Base-by-base conservation (phyloP, 495 filamentous ascomycete species). In the Daldinia caldariorum region DNA sequence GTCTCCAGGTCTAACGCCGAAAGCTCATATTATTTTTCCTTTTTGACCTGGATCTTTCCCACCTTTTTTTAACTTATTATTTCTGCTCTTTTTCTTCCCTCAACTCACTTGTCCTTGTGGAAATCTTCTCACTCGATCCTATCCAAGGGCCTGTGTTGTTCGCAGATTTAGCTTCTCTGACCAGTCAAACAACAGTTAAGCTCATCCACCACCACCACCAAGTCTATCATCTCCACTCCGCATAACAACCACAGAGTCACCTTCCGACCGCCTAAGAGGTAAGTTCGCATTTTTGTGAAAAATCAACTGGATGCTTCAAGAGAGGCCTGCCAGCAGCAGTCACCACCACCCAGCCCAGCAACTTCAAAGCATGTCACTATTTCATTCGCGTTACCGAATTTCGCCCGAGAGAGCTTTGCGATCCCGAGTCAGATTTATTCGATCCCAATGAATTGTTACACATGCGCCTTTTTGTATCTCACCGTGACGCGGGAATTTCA, bases 31-130 rank as follows among this genome's bases (percentile, higher is more conserved):
- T 75, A 69, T 63, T 72, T 72, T 47, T 73, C 62, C 75, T 65
- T 69, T 77, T 75, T 74, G 53, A 65, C 70, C 69, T 72, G 70
- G 62, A 58, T 62, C 65, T 51, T 55, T 70, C 67, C 69, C 73
- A 67, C 65, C 65, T 68, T 66, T 75, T 32, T 26, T 63, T 61
- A 47, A 55, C 54, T 68, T 73, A 51, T 72, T 62, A 20, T 66
- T 66, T 58, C 49, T 63, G 54, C 62, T 60, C 59, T 63, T 67
- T 57, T 50, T 37, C 51, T 35, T 10, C 55, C 60, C 56, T 67
- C 65, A 73, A 77, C 75, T 77, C 75, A 73, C 75, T 77, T 65
- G 75, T 75, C 75, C 75, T 77, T 77, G 75, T 60, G 73, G 62
- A 72, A 64, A 54, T 62, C 50, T 39, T 50, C 53, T 50, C 53